These are phyloP conservation scores for Solanum okadae DNA, from an alignment of 257 asterid species.

Conservation along the genomic window DNA sequence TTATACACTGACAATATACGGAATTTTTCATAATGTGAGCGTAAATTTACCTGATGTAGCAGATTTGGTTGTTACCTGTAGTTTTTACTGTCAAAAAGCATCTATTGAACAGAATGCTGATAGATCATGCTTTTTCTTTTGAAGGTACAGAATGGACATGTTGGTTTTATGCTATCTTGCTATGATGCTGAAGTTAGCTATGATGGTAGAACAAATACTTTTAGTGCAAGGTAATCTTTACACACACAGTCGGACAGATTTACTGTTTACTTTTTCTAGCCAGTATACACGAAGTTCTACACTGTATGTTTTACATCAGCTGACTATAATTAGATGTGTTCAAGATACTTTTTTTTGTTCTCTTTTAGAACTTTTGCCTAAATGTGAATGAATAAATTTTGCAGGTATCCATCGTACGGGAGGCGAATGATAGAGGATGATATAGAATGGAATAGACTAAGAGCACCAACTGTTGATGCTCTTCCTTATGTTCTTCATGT, in stretches of 20 bases:
- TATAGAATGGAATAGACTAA: slow-evolving; percentile 63
- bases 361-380: not conserved
- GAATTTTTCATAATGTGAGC: not conserved
- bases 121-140: slow-evolving; percentile 5
- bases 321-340: not conserved
- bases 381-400: not conserved
- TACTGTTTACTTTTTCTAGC: not conserved
- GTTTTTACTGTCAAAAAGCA: not conserved
- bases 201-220: slow-evolving; percentile 52
- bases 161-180: slow-evolving; percentile 82
- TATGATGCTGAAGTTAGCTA: slow-evolving; percentile 87
- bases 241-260: not conserved
- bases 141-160: slow-evolving; percentile 66
- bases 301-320: not conserved
- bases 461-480: slow-evolving; percentile 58
- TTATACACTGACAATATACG: not conserved
- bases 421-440: slow-evolving; percentile 61
- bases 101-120: not conserved
- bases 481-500: slow-evolving; percentile 49
- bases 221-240: slow-evolving; percentile 58
- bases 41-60: not conserved
- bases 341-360: not conserved
- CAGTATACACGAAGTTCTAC: not conserved
- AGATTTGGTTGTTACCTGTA: not conserved
- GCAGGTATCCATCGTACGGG: slow-evolving; percentile 64